A percentile compares a stretch with the other conserved stretches of the same genome.
These are phyloP conservation scores for Dactylis glomerata DNA, from an alignment of 176 grass and related monocot genomes.

Conservation along the genomic window DNA sequence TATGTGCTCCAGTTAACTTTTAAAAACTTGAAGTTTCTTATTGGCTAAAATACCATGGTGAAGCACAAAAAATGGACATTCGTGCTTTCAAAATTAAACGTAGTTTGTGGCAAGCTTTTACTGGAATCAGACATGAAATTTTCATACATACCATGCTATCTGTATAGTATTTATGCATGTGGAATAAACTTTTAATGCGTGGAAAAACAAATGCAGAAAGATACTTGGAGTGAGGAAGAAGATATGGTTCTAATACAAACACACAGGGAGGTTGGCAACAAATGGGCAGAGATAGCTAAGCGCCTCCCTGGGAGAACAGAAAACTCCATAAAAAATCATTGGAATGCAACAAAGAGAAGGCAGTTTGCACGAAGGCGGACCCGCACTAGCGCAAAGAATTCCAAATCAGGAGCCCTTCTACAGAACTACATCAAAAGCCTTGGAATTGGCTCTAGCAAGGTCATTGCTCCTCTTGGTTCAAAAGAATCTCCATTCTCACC, in stretches of 20 bases:
- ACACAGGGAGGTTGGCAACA: constrained; percentile 89
- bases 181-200: neutral
- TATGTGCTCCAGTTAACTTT: neutral
- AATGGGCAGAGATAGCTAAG: constrained; percentile 97
- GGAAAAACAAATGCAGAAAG: constrained; percentile 63
- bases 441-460: constrained; percentile 32
- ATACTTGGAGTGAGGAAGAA: constrained; percentile 87
- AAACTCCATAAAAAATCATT: constrained; percentile 95
- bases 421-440: constrained; percentile 88
- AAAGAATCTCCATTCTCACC: neutral
- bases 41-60: neutral
- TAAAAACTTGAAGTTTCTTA: neutral
- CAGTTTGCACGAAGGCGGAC: constrained; percentile 54
- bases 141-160: neutral
- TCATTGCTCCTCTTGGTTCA: neutral
- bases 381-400: constrained; percentile 47
- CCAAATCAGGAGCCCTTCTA: constrained; percentile 56
- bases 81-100: neutral
- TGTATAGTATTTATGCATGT: neutral
- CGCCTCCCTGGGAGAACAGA: constrained; percentile 81
- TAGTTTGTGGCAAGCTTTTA: neutral
- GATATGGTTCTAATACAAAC: constrained; percentile 81
- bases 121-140: neutral
- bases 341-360: constrained; percentile 91
- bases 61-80: neutral